Evolutionary conservation across 176 grass and related monocot genomes (phyloP), one percentile per base, ranked within the genome.

Genomic region (Luzula sylvatica): DNA sequence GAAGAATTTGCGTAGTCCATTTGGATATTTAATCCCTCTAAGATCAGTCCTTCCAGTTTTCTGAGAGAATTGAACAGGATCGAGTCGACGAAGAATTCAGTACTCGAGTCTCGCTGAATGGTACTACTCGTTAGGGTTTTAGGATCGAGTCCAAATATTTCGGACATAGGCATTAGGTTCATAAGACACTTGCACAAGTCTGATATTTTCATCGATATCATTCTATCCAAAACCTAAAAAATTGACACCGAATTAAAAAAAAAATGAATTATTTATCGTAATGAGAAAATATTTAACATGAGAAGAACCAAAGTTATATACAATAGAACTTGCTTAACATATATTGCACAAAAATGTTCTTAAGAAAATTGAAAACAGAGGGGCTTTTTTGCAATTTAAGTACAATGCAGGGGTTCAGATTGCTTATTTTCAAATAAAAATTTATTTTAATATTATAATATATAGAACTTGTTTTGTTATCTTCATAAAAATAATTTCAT

Each of bases 21-120:
- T 55, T 82, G 81, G 56, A 94, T 86, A 51, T 72, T 77, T 0
- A 94, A 61, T 38, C 74, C 82, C 68, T 82, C 74, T 15, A 79
- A 24, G 11, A 60, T 56, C 59, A 86, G 27, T 6, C 26, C 44
- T 24, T 86, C 82, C 24, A 94, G 42, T 21, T 62, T 78, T 21
- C 56, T 52, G 66, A 82, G 46, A 1, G 71, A 53, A 12, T 39
- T 55, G 26, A 94, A 42, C 12, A 86, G 35, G 21, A 82, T 32
- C 8, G 44, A 45, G 27, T 92, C 81, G 23, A 48, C 46, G 43
- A 64, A 1, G 22, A 77, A 58, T 21, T 74, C 72, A 11, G 66
- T 38, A 46, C 68, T 76, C 0, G 55, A 62, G 19, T 42, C 58
- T 7, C 23, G 29, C 29, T 40, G 53, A 8, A 56, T 9, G 20